A percentile compares a stretch with the other conserved stretches of the same genome.
These are phyloP conservation scores for Penicillium sp. DNA, from an alignment of 2,329 filamentous ascomycete species.

Conservation along the genomic window DNA sequence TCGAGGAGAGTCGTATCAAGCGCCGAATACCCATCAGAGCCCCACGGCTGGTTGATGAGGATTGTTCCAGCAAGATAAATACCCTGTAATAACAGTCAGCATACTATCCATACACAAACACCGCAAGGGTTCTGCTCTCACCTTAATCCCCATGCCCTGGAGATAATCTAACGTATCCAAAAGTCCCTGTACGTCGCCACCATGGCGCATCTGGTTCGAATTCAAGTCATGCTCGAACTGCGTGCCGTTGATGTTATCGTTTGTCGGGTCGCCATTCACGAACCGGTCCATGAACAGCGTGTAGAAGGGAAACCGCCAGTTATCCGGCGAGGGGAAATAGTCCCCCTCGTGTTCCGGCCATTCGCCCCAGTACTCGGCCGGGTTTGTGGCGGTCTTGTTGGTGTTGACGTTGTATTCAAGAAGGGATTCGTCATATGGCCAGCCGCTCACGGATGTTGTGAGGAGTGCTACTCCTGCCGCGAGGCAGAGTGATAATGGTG, in stretches of 20 bases:
- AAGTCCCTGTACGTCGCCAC: conserved; percentile 64
- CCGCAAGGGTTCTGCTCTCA: conserved; percentile 25
- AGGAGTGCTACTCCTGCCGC: no score
- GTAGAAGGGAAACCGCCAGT: conserved; percentile 70
- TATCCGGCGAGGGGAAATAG: conserved; percentile 60
- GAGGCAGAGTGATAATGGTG: background rate
- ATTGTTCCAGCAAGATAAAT: conserved; percentile 67
- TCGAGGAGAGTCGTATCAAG: conserved; percentile 68
- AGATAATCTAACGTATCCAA: conserved; percentile 68
- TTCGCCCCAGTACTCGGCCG: conserved; percentile 60
- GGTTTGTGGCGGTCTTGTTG: conserved; percentile 59
- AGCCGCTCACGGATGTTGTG: no score
- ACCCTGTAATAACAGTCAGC: conserved; percentile 43
- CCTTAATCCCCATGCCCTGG: conserved; percentile 67
- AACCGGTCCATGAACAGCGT: conserved; percentile 68
- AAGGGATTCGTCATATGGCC: conserved; percentile 56
- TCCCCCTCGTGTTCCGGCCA: conserved; percentile 52
- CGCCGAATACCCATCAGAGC: conserved; percentile 63
- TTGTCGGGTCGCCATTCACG: conserved; percentile 67
- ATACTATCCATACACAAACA: background rate
- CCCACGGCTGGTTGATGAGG: conserved; percentile 69
- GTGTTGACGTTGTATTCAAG: conserved; percentile 65
- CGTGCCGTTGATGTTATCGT: conserved; percentile 67
- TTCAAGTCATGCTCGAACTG: conserved; percentile 64
- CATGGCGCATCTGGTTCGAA: conserved; percentile 67